Conservation (phyloP, 2,329 filamentous ascomycete genomes). For the Curvularia spicifera region DNA sequence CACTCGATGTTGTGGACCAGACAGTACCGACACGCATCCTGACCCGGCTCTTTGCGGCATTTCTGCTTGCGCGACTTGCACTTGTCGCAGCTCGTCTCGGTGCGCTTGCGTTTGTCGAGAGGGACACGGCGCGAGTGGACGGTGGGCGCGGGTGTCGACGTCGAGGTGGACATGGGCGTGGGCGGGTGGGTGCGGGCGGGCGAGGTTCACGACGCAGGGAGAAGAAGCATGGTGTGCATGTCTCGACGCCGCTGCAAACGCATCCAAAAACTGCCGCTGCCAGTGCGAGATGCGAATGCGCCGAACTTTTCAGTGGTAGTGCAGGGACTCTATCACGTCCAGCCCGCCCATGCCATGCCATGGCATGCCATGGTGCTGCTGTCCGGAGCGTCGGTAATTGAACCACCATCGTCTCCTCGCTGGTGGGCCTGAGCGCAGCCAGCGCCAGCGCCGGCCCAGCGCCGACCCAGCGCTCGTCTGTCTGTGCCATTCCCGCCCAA, state of each 20-base stretch:
- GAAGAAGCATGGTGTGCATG: slow-evolving; percentile 19
- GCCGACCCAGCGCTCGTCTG: background rate
- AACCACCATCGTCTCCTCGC: slow-evolving; percentile 2
- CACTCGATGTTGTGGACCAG: slow-evolving; percentile 51
- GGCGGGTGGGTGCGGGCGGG: slow-evolving; percentile 15
- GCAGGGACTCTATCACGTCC: slow-evolving; percentile 9
- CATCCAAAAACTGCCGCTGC: slow-evolving; percentile 10
- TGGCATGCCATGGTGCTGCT: background rate
- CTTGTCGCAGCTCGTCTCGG: slow-evolving; percentile 56
- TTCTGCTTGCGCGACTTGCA: slow-evolving; percentile 58
- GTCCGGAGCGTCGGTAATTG: slow-evolving; percentile 14
- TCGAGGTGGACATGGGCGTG: slow-evolving; percentile 15
- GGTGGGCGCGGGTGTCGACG: slow-evolving; percentile 17
- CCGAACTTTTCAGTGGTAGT: slow-evolving; percentile 9
- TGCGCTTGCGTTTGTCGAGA: slow-evolving; percentile 54
- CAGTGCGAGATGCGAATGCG: slow-evolving; percentile 13
- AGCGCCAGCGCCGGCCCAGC: background rate
- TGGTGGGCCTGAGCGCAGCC: background rate
- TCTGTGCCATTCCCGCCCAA: too few species aligned
- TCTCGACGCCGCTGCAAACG: slow-evolving; percentile 7
- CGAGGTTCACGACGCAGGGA: slow-evolving; percentile 14
- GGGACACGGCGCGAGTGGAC: slow-evolving; percentile 49
- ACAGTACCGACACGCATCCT: slow-evolving; percentile 54
- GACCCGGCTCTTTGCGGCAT: slow-evolving; percentile 50
- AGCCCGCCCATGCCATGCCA: background rate